phyloP scores from a whole-genome alignment of 345 rosid genomes.

The Sonneratia alba region DNA sequence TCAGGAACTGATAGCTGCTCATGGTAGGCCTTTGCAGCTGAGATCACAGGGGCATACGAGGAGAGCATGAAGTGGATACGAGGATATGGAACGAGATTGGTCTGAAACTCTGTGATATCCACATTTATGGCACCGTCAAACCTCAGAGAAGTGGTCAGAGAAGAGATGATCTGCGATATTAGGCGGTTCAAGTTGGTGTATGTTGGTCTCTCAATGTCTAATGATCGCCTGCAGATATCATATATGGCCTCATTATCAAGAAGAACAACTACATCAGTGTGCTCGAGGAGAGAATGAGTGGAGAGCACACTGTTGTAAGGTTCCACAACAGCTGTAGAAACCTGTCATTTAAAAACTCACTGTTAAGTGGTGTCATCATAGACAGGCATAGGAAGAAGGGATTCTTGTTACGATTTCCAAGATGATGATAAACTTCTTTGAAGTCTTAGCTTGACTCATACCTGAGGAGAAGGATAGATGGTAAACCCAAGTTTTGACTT shows the following conservation, averaged over 20 bases:
- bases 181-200: constrained; percentile 24
- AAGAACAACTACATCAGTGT: too few relatives aligned
- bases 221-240: constrained; percentile 66
- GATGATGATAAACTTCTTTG: too few relatives aligned
- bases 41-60: constrained; percentile 70
- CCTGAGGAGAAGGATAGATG: constrained; percentile 40
- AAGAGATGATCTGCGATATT: constrained; percentile 60
- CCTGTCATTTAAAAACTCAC: too few relatives aligned
- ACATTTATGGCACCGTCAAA: too few relatives aligned
- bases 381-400: too few relatives aligned
- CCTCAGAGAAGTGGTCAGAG: constrained; percentile 39
- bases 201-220: constrained; percentile 67
- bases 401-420: too few relatives aligned
- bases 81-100: constrained; percentile 78
- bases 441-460: constrained; percentile 3
- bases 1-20: constrained; percentile 73
- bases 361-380: too few relatives aligned
- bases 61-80: constrained; percentile 84
- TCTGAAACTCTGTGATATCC: too few relatives aligned
- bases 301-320: too few relatives aligned
- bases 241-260: constrained; percentile 17
- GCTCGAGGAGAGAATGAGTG: too few relatives aligned
- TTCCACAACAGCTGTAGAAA: constrained; percentile 51
- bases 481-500: too few relatives aligned
- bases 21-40: constrained; percentile 70